phyloP scores from a whole-genome alignment of 371 early-diverging fungal genomes.

The Synchytrium microbalum region DNA sequence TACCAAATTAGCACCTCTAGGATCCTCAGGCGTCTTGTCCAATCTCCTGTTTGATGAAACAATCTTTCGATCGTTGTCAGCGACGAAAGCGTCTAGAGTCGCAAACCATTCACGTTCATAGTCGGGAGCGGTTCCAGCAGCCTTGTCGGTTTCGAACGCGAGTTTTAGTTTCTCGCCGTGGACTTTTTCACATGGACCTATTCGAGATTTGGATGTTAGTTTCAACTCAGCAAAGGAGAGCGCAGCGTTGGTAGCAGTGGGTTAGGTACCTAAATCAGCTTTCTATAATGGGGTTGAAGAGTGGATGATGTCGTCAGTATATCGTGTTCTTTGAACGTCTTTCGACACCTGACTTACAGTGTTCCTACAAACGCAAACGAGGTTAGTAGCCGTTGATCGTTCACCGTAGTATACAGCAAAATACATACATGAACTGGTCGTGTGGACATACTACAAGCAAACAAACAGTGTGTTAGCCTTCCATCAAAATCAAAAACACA shows the following conservation, averaged over 20 bases:
- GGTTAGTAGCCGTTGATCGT: not conserved
- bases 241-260: no score
- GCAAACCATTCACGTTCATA: slow-evolving; percentile 33
- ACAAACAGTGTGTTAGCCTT: not conserved
- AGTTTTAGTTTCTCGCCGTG: slow-evolving; percentile 36
- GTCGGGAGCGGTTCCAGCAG: slow-evolving; percentile 15
- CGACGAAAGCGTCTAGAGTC: slow-evolving; percentile 29
- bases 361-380: slow-evolving; percentile 2
- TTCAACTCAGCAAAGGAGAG: not conserved
- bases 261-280: not conserved
- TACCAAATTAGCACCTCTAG: slow-evolving; percentile 20
- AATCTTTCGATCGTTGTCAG: slow-evolving; percentile 40
- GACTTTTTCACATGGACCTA: slow-evolving; percentile 36
- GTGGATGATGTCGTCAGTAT: no score
- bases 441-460: slow-evolving; percentile 22
- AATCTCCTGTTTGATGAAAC: slow-evolving; percentile 26
- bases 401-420: not conserved
- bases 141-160: slow-evolving; percentile 31
- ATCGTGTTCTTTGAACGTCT: no score
- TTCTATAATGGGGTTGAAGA: no score
- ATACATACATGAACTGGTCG: slow-evolving; percentile 28
- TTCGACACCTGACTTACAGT: slow-evolving; percentile 7
- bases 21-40: slow-evolving; percentile 35
- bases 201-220: slow-evolving; percentile 24
- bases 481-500: not conserved